These are phyloP conservation scores for Sequoiadendron giganteum DNA, from an alignment of 75 land plant species.

Conservation along the genomic window DNA sequence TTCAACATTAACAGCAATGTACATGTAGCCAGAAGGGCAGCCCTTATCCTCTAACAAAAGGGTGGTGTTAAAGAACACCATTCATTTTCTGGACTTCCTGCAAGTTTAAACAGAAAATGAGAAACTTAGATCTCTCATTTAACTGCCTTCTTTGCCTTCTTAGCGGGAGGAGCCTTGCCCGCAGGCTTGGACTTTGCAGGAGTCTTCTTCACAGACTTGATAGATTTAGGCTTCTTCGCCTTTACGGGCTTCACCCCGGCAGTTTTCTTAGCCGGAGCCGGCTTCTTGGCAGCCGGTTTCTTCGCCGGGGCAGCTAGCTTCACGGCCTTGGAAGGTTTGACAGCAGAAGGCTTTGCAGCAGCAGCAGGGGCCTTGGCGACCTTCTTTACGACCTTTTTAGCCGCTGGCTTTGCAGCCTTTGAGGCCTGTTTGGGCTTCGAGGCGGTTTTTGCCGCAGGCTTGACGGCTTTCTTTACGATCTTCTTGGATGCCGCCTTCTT, in stretches of 20 bases:
- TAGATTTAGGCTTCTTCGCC: slow-evolving; percentile 26
- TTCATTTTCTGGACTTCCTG: neutral
- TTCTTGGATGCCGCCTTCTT: slow-evolving; percentile 18
- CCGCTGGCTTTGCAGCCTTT: neutral
- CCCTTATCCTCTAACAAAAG: neutral
- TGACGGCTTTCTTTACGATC: slow-evolving; percentile 5
- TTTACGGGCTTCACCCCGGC: slow-evolving; percentile 2
- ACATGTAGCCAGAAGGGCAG: neutral
- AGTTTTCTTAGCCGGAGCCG: slow-evolving; percentile 6
- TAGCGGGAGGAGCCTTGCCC: slow-evolving; percentile 4
- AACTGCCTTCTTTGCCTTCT: slow-evolving; percentile 18
- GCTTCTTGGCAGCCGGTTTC: slow-evolving; percentile 16
- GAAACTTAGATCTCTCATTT: neutral
- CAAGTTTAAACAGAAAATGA: neutral
- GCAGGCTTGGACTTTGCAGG: slow-evolving; percentile 1
- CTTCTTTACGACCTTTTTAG: slow-evolving; percentile 7
- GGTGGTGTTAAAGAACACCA: slow-evolving; percentile 15
- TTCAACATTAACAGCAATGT: neutral
- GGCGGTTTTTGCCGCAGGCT: slow-evolving; percentile 1
- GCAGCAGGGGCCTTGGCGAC: slow-evolving; percentile 9
- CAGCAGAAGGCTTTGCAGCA: neutral
- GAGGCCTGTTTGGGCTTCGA: slow-evolving; percentile 3
- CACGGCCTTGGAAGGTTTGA: neutral
- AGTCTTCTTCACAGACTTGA: slow-evolving; percentile 2
- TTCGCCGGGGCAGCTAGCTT: slow-evolving; percentile 1